Conservation (phyloP, 768 basidiomycete species). For the Rhodotorula paludigena region DNA sequence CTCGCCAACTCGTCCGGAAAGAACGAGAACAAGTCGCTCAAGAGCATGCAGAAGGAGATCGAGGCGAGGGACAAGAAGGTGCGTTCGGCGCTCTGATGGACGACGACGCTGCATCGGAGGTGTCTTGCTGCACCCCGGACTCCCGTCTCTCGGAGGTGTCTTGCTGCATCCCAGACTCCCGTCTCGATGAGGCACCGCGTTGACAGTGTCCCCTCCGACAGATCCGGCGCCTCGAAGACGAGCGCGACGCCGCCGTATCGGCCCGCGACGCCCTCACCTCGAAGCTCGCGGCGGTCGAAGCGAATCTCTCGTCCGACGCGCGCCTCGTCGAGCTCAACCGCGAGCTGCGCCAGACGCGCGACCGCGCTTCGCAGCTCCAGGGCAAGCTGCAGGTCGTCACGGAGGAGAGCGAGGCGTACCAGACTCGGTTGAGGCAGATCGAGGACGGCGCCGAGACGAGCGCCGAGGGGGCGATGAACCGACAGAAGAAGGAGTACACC, state of each 20-base stretch:
- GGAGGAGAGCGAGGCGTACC: conserved; percentile 4
- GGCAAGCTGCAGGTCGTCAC: not conserved
- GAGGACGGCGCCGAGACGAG: not conserved
- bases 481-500: not conserved
- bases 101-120: too few relatives aligned
- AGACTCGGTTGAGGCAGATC: not conserved
- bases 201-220: not conserved
- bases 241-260: conserved; percentile 3
- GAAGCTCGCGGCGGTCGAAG: not conserved
- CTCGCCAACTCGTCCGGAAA: too few relatives aligned
- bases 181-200: too few relatives aligned
- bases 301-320: not conserved
- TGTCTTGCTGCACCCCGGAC: too few relatives aligned
- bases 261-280: not conserved
- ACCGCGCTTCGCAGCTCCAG: not conserved
- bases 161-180: too few relatives aligned
- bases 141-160: too few relatives aligned
- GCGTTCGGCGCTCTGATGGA: not conserved
- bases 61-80: not conserved
- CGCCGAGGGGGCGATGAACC: not conserved
- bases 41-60: not conserved
- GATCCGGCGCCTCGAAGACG: conserved; percentile 5
- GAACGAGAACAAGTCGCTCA: not conserved
- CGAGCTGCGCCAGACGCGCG: not conserved
- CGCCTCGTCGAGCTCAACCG: not conserved